Base-by-base conservation (phyloP, 2,329 filamentous ascomycete species). In the Endothia cerciana region DNA sequence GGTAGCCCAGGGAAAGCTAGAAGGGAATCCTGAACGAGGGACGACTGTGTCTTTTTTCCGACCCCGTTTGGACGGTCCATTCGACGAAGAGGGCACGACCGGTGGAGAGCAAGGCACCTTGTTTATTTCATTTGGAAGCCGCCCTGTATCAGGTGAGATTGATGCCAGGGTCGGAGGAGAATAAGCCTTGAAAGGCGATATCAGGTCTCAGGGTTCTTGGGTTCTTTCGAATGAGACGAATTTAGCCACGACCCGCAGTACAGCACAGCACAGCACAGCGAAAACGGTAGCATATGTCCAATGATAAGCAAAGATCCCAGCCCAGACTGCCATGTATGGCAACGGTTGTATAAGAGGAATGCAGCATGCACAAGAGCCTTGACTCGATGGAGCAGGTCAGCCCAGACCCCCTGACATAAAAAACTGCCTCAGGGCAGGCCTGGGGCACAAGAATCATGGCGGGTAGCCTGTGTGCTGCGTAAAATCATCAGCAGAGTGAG, bases 61-160 rank as follows among this genome's bases (percentile, higher is more conserved):
- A 70, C 76, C 33, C 73, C 71, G 72, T 76, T 77, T 74, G 77
- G 77, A 75, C 74, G 77, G 78, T 76, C 73, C 75, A 74, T 74
- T 45, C 77, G 75, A 75, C 76, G 72, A 76, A 74, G 75, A 77
- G 77, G 76, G 72, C 74, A 74, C 73, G 72, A 73, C 73, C 73
- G 76, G 80, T 82, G 79, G 79, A 81, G 81, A 75, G 77, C 73
- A 72, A 72, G 68, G 74, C 69, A 73, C 77, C 76, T 78, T 77
- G 73, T 73, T 77, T 78, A 79, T 80, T 79, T 78, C 71, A 78
- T 79, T 80, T 79, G 72, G 73, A 75, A 76, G 73, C 74, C 75
- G 77, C 75, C 47, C 77, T 78, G 78, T 80, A 78, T 80, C 79
- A 80, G 77, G 78, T 76, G 75, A 78, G 76, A 79, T 77, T 76